Evolutionary conservation across 2,329 filamentous ascomycete genomes (phyloP).

Genomic region (Huntiella savannae): DNA sequence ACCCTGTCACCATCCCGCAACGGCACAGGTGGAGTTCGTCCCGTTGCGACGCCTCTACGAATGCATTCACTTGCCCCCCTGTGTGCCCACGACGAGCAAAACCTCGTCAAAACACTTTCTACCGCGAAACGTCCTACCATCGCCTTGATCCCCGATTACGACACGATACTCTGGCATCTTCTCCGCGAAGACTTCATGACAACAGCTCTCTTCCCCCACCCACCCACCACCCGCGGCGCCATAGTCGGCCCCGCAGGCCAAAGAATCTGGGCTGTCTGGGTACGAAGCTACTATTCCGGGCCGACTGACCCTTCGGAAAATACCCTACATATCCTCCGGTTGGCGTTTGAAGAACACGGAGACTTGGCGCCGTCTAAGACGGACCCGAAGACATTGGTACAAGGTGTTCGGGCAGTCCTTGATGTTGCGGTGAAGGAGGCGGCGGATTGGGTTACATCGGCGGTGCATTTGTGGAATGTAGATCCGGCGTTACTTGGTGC

Average conservation of each 20-base stretch:
- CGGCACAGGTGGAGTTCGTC: conserved; percentile 14
- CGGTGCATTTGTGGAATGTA: conserved; percentile 74
- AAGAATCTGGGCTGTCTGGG: conserved; percentile 56
- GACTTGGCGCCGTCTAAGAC: conserved; percentile 16
- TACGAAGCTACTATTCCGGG: conserved; percentile 40
- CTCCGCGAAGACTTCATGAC: conserved; percentile 65
- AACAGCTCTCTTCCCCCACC: conserved; percentile 33
- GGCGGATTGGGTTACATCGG: conserved; percentile 45
- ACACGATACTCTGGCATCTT: conserved; percentile 58
- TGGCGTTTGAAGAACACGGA: conserved; percentile 40
- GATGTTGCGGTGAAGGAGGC: conserved; percentile 52
- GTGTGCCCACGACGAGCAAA: conserved; percentile 42
- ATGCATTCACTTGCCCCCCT: conserved; percentile 41
- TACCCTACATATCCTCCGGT: conserved; percentile 47
- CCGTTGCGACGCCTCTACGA: conserved; percentile 27
- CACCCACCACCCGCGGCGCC: conserved; percentile 49
- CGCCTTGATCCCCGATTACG: conserved; percentile 35
- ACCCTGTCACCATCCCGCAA: conserved; percentile 29
- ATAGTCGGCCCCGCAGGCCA: conserved; percentile 29
- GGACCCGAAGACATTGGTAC: conserved; percentile 24
- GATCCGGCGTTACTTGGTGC: conserved; percentile 30
- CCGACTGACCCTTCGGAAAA: conserved; percentile 38
- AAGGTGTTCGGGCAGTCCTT: conserved; percentile 43
- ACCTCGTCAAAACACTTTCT: conserved; percentile 36
- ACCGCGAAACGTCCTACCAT: conserved; percentile 23